phyloP scores from a whole-genome alignment of 192 early-diverging fungal genomes.

The Coemansia sp. region DNA sequence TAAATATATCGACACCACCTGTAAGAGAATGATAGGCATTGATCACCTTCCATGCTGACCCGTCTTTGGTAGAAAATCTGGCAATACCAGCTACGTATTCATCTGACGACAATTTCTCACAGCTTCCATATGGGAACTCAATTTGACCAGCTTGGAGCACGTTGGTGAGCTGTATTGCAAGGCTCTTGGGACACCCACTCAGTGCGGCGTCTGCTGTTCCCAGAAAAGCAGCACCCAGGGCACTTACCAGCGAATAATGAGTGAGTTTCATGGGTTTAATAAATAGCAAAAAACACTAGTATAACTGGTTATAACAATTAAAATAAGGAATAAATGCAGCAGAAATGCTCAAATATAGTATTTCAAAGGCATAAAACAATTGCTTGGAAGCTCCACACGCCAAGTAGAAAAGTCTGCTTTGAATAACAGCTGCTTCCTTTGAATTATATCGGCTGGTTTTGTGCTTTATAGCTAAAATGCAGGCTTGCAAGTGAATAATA shows the following conservation, averaged over 20 bases:
- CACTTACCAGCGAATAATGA: neutral
- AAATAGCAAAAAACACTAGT: neutral
- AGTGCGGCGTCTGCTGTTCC: conserved; percentile 27
- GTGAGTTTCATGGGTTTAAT: conserved; percentile 2
- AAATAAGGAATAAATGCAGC: neutral
- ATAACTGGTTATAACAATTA: neutral
- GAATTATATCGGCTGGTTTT: neutral
- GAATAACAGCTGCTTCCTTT: neutral
- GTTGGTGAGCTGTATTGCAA: conserved; percentile 56
- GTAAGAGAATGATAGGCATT: conserved; percentile 19
- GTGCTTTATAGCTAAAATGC: neutral
- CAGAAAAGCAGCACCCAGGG: neutral
- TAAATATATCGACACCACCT: conserved; percentile 38
- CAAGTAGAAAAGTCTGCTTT: neutral
- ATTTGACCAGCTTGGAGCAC: conserved; percentile 45
- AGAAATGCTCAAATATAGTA: neutral
- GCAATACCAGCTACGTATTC: conserved; percentile 56
- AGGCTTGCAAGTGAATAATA: neutral
- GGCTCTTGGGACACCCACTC: conserved; percentile 39
- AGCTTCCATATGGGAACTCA: conserved; percentile 47
- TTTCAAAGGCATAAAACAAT: neutral
- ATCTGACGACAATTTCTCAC: conserved; percentile 39
- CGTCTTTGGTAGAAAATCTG: conserved; percentile 51
- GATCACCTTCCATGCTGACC: conserved; percentile 29
- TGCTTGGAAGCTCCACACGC: neutral